Base-by-base conservation (phyloP, 495 filamentous ascomycete species). In the Tuber umbilicatum region DNA sequence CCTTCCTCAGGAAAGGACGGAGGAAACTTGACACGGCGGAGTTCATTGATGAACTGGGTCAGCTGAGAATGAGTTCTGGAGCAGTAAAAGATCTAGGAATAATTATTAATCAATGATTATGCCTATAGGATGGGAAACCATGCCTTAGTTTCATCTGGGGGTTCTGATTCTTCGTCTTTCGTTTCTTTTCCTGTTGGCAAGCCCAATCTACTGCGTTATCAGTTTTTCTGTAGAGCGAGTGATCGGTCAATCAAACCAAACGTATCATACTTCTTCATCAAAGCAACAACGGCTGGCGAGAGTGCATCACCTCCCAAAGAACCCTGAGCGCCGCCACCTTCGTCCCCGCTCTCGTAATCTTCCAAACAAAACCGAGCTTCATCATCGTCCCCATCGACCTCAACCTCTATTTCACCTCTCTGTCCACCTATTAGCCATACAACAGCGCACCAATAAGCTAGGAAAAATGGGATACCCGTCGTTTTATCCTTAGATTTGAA, bases 1-100 rank as follows among this genome's bases (percentile, higher is more conserved):
- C 67, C 47, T 71, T 60, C 73, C 23, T 72, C 79, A 60, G 71
- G 85, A 81, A 85, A 86, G 67, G 84, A 85, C 1, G 92, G 86
- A 35, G 94, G 92, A 70, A 97, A 88, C 5, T 87, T 85, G 23
- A 97, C 92, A n/a, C 93, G 89, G 4, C 91, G 89, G 43, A 99
- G 84, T 80, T 99, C 96, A 71, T 90, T 89, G n/a, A 94, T 90
- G 81, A 99, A 97, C 83, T 99, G 95, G 6, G 91, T 91, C 31
- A 98, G 84, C 80, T 99, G 95, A 0, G 95, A 98, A 80, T 99
- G 95, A 2, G 95, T 99, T 79, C 95, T 87, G 21, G 95, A 98
- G 74, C 94, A 97, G 83, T 92, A 98, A 83, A 92, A 97, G 39
- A 99, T 92, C 86, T 89, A 72, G 12, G 16, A 17, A 74, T 43